Evolutionary conservation across 208 protist genomes (phyloP).

Genomic region (Crithidia expoeki): DNA sequence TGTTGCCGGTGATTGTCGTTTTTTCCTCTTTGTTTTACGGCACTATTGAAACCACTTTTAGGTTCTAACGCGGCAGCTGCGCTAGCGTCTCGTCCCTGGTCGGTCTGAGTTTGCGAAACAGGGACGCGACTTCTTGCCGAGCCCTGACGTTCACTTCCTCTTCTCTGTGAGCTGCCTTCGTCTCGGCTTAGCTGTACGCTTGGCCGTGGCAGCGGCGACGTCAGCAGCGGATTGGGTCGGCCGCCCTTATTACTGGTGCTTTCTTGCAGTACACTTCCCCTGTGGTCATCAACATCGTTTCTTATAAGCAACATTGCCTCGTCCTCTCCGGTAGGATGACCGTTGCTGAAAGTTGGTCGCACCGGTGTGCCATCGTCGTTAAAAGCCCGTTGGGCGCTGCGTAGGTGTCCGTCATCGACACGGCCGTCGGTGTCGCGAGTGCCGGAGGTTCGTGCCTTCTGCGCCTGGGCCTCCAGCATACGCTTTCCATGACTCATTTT

Average conservation of each 20-base stretch:
- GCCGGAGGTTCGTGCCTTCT: slow-evolving; percentile 33
- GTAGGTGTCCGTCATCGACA: slow-evolving; percentile 30
- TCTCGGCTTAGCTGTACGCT: background rate
- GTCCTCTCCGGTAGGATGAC: background rate
- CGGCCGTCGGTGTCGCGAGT: slow-evolving; percentile 15
- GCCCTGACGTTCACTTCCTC: background rate
- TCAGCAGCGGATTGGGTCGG: background rate
- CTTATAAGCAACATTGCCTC: too few species aligned
- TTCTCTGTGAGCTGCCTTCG: background rate
- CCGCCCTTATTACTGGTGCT: background rate
- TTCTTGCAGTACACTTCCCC: background rate
- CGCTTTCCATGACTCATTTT: slow-evolving; percentile 49
- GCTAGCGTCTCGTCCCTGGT: background rate
- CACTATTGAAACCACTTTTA: too few species aligned
- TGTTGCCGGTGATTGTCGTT: background rate
- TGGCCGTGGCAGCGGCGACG: slow-evolving; percentile 2
- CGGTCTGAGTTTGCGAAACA: background rate
- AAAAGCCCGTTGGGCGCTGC: slow-evolving; percentile 23
- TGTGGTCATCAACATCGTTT: background rate
- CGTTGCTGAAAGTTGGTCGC: slow-evolving; percentile 9
- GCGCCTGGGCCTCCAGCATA: slow-evolving; percentile 60
- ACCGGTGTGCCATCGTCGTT: slow-evolving; percentile 37
- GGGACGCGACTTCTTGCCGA: background rate
- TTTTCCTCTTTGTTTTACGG: background rate
- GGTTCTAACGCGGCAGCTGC: background rate